Percentiles rank a stretch among this genome's conserved stretches.
phyloP scores from a whole-genome alignment of 345 rosid species.

The Euphorbia tirucalli region DNA sequence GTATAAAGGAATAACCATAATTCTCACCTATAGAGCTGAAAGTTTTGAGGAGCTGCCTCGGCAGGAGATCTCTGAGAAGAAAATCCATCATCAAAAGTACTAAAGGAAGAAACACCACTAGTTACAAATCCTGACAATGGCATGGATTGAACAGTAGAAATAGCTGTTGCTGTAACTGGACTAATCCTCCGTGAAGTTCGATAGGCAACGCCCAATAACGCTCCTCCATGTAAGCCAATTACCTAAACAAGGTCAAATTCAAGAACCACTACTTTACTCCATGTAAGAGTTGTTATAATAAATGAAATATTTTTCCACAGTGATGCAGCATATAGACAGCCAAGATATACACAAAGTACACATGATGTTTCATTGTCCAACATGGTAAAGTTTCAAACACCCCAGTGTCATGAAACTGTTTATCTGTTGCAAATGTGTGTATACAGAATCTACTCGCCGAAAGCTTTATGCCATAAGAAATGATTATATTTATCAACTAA shows the following conservation, averaged over 20 bases:
- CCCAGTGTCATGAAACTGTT: not conserved
- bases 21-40: conserved; percentile 88
- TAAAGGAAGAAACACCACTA: conserved; percentile 70
- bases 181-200: conserved; percentile 86
- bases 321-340: not conserved
- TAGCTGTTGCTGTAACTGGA: conserved; percentile 88
- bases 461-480: not conserved
- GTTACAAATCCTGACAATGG: conserved; percentile 97
- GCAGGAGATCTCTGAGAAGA: conserved; percentile 64
- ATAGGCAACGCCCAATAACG: conserved; percentile 93
- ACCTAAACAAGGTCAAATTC: conserved; percentile 46
- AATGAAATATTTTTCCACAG: not conserved
- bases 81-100: conserved; percentile 72
- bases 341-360: not conserved
- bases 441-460: not conserved
- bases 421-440: not conserved
- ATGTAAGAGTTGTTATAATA: not conserved
- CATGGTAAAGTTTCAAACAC: not conserved
- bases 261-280: conserved; percentile 12
- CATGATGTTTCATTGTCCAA: not conserved
- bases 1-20: not conserved
- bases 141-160: conserved; percentile 94
- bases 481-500: not conserved
- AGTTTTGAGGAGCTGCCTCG: conserved; percentile 81
- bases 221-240: conserved; percentile 94